Evolutionary conservation across 106 monocot species (phyloP).

Genomic region (Agapanthus africanus): DNA sequence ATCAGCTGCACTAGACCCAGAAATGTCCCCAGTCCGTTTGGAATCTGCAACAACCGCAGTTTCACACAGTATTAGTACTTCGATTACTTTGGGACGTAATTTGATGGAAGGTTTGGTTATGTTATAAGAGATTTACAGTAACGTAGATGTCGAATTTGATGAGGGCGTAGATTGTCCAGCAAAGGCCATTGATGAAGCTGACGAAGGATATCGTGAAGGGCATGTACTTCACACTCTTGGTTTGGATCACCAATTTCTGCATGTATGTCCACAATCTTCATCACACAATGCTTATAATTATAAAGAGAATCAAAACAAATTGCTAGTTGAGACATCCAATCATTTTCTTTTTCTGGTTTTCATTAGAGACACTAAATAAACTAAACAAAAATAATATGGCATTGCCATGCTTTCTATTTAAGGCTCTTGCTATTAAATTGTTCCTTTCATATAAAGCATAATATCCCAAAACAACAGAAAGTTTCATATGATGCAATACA

Average conservation of each 20-base stretch:
- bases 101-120: neutral
- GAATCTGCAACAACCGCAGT: conserved; percentile 20
- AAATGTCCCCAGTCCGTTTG: conserved; percentile 35
- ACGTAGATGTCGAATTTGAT: conserved; percentile 49
- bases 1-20: conserved; percentile 27
- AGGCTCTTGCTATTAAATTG: too few relatives aligned
- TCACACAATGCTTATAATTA: neutral
- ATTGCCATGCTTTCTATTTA: too few relatives aligned
- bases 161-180: conserved; percentile 44
- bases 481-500: too few relatives aligned
- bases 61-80: neutral
- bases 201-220: conserved; percentile 37
- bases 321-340: neutral
- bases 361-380: too few relatives aligned
- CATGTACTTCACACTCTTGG: conserved; percentile 60
- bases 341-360: neutral
- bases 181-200: conserved; percentile 41
- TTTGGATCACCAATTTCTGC: conserved; percentile 43
- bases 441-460: too few relatives aligned
- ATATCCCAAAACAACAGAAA: too few relatives aligned
- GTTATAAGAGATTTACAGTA: conserved; percentile 7
- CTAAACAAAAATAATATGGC: too few relatives aligned
- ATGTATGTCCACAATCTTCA: neutral
- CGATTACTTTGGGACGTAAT: too few relatives aligned
- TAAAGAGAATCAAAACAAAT: too few relatives aligned